Conservation (phyloP, 306 rosid species). For the Rubus idaeus region DNA sequence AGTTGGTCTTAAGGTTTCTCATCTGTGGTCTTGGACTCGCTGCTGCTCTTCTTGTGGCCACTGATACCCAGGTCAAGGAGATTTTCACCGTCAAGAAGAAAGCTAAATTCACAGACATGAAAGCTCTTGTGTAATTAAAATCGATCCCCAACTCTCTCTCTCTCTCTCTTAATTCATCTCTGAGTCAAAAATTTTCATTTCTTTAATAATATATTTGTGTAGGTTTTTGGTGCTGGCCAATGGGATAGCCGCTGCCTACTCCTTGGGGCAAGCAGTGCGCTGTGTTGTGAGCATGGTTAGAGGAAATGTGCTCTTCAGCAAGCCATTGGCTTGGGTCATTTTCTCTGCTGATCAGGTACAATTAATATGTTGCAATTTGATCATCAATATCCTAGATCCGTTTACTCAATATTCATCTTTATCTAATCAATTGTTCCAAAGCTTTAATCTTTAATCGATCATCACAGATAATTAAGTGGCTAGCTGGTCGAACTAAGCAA, state of each 20-base stretch:
- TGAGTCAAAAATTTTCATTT: constrained; percentile 5
- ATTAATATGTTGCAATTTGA: neutral
- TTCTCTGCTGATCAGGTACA: constrained; percentile 89
- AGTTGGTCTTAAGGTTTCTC: constrained; percentile 66
- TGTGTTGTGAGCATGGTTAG: constrained; percentile 56
- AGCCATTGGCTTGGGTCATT: constrained; percentile 80
- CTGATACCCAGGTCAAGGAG: constrained; percentile 70
- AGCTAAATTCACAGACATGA: constrained; percentile 79
- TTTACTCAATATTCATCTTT: neutral
- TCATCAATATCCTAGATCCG: neutral
- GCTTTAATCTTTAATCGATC: no score
- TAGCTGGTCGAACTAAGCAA: neutral
- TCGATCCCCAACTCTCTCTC: constrained; percentile 1
- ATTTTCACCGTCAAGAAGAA: constrained; percentile 67
- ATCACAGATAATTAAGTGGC: neutral
- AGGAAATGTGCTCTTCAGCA: constrained; percentile 67
- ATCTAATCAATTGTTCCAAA: no score
- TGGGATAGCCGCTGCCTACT: constrained; percentile 69
- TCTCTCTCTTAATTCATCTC: neutral
- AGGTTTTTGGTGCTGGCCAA: constrained; percentile 76
- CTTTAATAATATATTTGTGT: constrained; percentile 10
- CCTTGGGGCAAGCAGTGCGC: constrained; percentile 63
- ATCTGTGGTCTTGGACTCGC: constrained; percentile 61
- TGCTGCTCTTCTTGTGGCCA: constrained; percentile 71
- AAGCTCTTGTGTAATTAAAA: constrained; percentile 66